Base-by-base conservation (phyloP, 1,284 basidiomycete genomes). In the Mrakiaceae sp. region DNA sequence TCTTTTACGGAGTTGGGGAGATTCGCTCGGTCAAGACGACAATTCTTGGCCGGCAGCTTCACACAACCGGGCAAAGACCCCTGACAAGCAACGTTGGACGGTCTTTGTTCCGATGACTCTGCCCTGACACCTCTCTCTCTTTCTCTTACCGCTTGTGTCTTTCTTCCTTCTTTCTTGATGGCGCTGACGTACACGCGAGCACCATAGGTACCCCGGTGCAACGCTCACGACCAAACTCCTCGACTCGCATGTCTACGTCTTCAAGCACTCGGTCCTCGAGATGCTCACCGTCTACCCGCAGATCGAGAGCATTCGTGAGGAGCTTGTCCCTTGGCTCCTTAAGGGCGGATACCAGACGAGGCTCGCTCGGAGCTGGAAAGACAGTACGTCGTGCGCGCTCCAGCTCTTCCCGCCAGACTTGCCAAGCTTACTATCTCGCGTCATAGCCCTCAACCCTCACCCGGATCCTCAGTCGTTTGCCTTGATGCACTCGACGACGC, bases 221-320 rank as follows among this genome's bases (percentile, higher is more conserved):
- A 84, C 81, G 52, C 78, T 96, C 43, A 86, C 88, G 1, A 83
- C 84, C 3, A 80, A 78, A 44, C 81, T 89, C 54, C 83, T 87
- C 70, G 91, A 96, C 70, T 87, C 90, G 1, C 92, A 96, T 73
- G 86, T 95, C 56, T 96, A 95, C 72, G 84, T 95, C 51, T 91
- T 89, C 76, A 83, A 84, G 69, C 82, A 83, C 66, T 80, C 83
- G 10, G 79, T 94, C 3, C 78, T 94, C n/a, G 86, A 90, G 67
- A 78, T 83, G 12, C 76, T 95, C 46, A 71, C 74, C 3, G 79
- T 84, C 69, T 88, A 87, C 70, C 76, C 73, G 10, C 72, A 77
- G 8, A 79, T 92, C 52, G 85, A 88, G 60, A 91, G 88, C 11
- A 80, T 95, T 66, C 79, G 86, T 62, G 88, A 93, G 73, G 90